These are phyloP conservation scores for Hypoxylon sp. DNA, from an alignment of 2,329 filamentous ascomycete species.

Conservation along the genomic window DNA sequence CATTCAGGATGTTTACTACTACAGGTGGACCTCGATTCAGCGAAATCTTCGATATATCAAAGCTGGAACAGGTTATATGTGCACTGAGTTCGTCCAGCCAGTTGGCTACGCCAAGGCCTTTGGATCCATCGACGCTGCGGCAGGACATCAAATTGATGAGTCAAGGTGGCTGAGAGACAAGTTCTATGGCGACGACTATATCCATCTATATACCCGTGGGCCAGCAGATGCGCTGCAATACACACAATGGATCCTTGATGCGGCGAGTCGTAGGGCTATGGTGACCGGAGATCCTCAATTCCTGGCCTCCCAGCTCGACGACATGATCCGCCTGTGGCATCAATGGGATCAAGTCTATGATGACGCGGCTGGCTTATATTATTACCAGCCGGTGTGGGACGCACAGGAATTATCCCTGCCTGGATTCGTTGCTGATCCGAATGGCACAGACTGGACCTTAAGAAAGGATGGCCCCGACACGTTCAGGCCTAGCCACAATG, in stretches of 20 bases:
- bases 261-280: constrained; percentile 55
- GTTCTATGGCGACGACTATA: constrained; percentile 58
- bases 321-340: constrained; percentile 58
- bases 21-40: constrained; percentile 59
- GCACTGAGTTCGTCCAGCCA: constrained; percentile 61
- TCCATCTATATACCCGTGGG: constrained; percentile 57
- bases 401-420: constrained; percentile 60
- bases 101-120: constrained; percentile 55
- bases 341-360: constrained; percentile 58
- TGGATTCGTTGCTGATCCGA: constrained; percentile 56
- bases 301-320: constrained; percentile 57
- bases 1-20: constrained; percentile 63
- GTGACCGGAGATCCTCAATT: constrained; percentile 58
- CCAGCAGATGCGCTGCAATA: constrained; percentile 57
- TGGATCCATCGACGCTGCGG: constrained; percentile 55
- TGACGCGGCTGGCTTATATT: constrained; percentile 57
- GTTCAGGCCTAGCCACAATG: constrained; percentile 60
- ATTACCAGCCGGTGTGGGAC: constrained; percentile 60
- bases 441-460: constrained; percentile 52
- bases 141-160: constrained; percentile 58
- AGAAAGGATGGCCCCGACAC: constrained; percentile 58
- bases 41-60: constrained; percentile 59
- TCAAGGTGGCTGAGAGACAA: constrained; percentile 59
- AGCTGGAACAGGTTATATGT: constrained; percentile 59
- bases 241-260: constrained; percentile 57